Percentiles rank a stretch among this genome's conserved stretches.
Evolutionary conservation across 1,284 basidiomycete species (phyloP).

Genomic region (Cutaneotrichosporon mucoides): DNA sequence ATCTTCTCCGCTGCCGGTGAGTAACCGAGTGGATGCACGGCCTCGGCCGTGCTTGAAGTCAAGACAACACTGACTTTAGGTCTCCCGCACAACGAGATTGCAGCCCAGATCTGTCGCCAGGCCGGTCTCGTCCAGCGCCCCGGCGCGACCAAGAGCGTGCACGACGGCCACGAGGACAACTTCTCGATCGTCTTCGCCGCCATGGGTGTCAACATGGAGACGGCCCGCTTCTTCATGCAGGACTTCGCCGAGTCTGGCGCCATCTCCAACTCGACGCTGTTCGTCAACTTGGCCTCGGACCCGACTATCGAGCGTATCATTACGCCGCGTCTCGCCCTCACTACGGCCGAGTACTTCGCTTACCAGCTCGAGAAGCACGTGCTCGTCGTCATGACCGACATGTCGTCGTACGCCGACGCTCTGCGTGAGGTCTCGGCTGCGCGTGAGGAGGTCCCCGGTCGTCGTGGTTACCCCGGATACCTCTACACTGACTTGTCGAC

Average conservation of each 20-base stretch:
- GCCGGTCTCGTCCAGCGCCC: conserved; percentile 93
- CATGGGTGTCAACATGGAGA: conserved; percentile 99
- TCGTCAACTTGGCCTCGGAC: conserved; percentile 98
- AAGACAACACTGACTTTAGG: conserved; percentile 50
- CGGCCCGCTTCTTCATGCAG: conserved; percentile 99
- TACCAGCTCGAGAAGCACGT: conserved; percentile 99
- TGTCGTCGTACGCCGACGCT: conserved; percentile 54
- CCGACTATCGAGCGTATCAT: conserved; percentile 99
- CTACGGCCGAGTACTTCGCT: conserved; percentile 98
- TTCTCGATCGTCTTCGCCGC: conserved; percentile 99
- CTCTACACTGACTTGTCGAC: conserved; percentile 94
- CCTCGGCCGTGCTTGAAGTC: background rate
- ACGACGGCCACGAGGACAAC: conserved; percentile 99
- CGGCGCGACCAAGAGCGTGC: conserved; percentile 77
- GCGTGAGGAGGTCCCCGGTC: conserved; percentile 98
- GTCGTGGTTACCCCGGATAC: conserved; percentile 91
- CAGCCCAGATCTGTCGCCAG: conserved; percentile 99
- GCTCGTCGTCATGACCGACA: conserved; percentile 96
- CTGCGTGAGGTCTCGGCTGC: conserved; percentile 75
- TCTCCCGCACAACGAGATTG: conserved; percentile 99
- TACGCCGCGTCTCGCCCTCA: conserved; percentile 94
- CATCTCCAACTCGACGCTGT: conserved; percentile 95
- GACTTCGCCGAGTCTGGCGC: conserved; percentile 99
- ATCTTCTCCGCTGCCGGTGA: conserved; percentile 89
- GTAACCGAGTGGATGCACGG: conserved; percentile 6